A percentile compares a stretch with the other conserved stretches of the same genome.
Evolutionary conservation across 495 filamentous ascomycete species (phyloP).

Genomic region (Podospora bellae-mahoneyi): DNA sequence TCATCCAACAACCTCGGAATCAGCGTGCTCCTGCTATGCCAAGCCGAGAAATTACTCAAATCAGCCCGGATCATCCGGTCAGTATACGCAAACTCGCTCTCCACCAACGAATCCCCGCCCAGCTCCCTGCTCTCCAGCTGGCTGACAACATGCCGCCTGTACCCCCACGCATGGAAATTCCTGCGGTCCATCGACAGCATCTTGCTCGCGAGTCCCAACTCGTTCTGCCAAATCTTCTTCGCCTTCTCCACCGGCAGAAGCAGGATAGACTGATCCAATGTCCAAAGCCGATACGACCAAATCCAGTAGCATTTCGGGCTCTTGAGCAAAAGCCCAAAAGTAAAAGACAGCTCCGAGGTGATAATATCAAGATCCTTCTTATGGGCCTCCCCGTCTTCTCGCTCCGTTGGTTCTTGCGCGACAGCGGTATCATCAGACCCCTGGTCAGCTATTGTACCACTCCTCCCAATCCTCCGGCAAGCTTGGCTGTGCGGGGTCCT

Average conservation of each 20-base stretch:
- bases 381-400: conserved; percentile 12
- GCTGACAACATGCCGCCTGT: conserved; percentile 70
- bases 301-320: conserved; percentile 99
- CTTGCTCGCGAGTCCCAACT: conserved; percentile 74
- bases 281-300: conserved; percentile 95
- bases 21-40: conserved; percentile 84
- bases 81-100: conserved; percentile 85
- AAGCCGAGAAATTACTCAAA: conserved; percentile 93
- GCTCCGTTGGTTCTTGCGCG: neutral
- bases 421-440: neutral
- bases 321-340: conserved; percentile 75
- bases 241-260: conserved; percentile 55
- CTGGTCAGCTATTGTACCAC: conserved; percentile 52
- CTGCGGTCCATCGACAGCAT: conserved; percentile 83
- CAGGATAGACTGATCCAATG: conserved; percentile 65
- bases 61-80: conserved; percentile 77
- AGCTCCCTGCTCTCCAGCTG: conserved; percentile 59
- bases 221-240: conserved; percentile 71
- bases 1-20: conserved; percentile 73
- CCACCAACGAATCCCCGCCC: conserved; percentile 58
- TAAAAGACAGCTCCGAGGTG: conserved; percentile 67
- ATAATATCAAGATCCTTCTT: conserved; percentile 40
- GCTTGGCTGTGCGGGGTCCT: conserved; percentile 45
- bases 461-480: conserved; percentile 53
- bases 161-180: conserved; percentile 98